Conservation (phyloP, 2,329 filamentous ascomycete species). For the Colletotrichum sp. region DNA sequence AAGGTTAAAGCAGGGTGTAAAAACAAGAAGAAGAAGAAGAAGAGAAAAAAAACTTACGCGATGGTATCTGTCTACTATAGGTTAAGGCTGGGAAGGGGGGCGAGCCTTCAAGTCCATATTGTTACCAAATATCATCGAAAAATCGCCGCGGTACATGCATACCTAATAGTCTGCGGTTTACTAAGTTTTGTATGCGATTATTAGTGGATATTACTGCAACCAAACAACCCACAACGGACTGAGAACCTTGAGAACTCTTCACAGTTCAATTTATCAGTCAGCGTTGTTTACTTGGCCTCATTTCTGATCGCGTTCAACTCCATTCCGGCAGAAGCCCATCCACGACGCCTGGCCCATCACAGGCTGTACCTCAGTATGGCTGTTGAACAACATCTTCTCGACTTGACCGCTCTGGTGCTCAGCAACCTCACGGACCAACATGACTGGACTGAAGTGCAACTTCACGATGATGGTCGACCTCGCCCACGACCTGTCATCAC, state of each 20-base stretch:
- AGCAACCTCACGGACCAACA: constrained; percentile 79
- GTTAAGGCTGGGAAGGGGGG: neutral
- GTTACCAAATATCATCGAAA: neutral
- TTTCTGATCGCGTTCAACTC: neutral
- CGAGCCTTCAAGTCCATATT: neutral
- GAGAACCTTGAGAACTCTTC: constrained; percentile 14
- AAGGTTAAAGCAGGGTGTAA: neutral
- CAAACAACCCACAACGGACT: neutral
- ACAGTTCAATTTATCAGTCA: neutral
- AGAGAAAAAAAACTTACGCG: neutral
- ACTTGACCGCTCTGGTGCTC: constrained; percentile 54
- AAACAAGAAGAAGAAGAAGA: neutral
- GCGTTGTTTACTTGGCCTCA: neutral
- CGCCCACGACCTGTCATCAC: constrained; percentile 70
- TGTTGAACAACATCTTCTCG: neutral
- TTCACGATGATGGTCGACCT: constrained; percentile 45
- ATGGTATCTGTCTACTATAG: neutral
- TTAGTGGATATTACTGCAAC: neutral
- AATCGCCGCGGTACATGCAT: neutral
- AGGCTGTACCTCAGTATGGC: neutral
- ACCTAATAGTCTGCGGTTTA: neutral
- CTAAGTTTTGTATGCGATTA: neutral
- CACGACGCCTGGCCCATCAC: neutral
- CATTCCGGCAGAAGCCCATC: neutral
- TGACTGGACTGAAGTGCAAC: constrained; percentile 69